Conservation (phyloP, 2,329 filamentous ascomycete genomes). For the Aplosporella prunicola region DNA sequence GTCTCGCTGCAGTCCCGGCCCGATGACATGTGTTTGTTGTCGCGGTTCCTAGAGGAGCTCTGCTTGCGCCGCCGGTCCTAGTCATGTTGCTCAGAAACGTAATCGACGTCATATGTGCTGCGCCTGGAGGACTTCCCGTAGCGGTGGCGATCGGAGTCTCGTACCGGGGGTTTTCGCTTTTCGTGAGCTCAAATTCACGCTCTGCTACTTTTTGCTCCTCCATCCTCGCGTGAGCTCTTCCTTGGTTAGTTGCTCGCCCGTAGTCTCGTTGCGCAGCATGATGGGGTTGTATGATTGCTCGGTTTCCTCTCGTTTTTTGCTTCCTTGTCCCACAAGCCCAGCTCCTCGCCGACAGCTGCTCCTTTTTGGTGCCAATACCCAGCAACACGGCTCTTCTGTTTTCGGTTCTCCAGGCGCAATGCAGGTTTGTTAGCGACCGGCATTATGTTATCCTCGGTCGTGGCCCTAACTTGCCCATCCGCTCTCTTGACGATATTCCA, state of each 20-base stretch:
- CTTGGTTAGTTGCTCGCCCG: constrained; percentile 53
- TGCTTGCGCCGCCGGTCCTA: constrained; percentile 9
- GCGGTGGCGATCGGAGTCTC: too few relatives aligned
- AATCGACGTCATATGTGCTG: constrained; percentile 8
- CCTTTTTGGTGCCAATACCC: constrained; percentile 79
- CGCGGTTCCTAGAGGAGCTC: constrained; percentile 11
- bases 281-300: constrained; percentile 52
- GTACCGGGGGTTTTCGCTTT: constrained; percentile 15
- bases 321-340: constrained; percentile 69
- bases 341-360: constrained; percentile 56
- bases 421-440: too few relatives aligned
- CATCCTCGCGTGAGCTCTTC: constrained; percentile 47
- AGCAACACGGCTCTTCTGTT: constrained; percentile 61
- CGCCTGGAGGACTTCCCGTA: constrained; percentile 11
- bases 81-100: constrained; percentile 4
- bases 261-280: constrained; percentile 50
- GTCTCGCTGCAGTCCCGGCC: constrained; percentile 11
- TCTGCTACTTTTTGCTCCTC: constrained; percentile 39
- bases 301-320: constrained; percentile 39
- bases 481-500: too few relatives aligned
- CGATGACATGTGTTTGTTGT: constrained; percentile 12
- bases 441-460: too few relatives aligned
- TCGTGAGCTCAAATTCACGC: constrained; percentile 26
- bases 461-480: too few relatives aligned
- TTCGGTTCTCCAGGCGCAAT: constrained; percentile 24